Evolutionary conservation across 495 filamentous ascomycete genomes (phyloP), one percentile per base, ranked within the genome.

Genomic region (Apiosordaria backusii): DNA sequence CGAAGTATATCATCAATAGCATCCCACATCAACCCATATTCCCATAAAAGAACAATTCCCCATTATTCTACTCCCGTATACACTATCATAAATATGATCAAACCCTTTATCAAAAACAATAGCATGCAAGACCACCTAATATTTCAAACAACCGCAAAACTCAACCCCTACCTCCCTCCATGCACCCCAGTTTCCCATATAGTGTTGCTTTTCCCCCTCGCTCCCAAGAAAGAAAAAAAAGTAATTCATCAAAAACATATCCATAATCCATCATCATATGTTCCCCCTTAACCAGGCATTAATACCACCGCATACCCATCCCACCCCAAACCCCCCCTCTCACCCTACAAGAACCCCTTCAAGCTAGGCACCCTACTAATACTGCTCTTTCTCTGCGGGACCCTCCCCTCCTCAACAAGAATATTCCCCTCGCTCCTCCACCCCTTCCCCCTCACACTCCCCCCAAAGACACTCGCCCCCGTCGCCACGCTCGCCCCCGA

Each of bases 361-460:
- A 85, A 63, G 62, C 83, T 85, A 15, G 79, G 76, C 69, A 77
- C 76, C 68, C 84, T 75, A 57, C 77, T 79, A 72, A 86, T 74
- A 70, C 83, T 85, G 75, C 83, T 85, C 72, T 85, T 86, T 57
- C 84, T 66, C 69, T 80, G 77, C 5, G 84, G 84, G 27, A 86
- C 72, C 63, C 80, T 82, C 68, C 84, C 76, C 16, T 77, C 77
- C n/a, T 76, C 80, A 7, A 70, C 74, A 18, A 23, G 53, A 45
- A 40, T 58, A 55, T 7, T 65, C 65, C 22, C 54, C 15, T 61
- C 67, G 4, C 71, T 65, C 40, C 74, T 35, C 66, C 70, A 73
- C 35, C 74, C 70, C 53, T 71, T 76, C 58, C 77, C 68, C 71
- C 72, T 70, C 70, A 70, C 40, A 50, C 73, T 82, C 50, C 79